Evolutionary conservation across 768 basidiomycete species (phyloP).

Genomic region (Steccherinum ochraceum): DNA sequence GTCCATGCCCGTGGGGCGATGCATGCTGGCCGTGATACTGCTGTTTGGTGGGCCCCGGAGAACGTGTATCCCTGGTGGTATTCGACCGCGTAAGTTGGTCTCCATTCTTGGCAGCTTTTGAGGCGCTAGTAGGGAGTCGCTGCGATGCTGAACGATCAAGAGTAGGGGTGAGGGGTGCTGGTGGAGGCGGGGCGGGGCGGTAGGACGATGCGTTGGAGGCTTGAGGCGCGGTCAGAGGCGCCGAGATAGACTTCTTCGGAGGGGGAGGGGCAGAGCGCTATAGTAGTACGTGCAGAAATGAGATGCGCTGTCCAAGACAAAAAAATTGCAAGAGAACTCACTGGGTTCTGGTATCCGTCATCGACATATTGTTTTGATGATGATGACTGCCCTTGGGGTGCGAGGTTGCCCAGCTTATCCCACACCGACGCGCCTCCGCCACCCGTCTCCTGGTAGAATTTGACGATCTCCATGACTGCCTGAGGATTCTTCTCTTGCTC

Average conservation of each 20-base stretch:
- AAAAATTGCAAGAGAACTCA: conserved; percentile 30
- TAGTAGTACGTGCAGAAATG: background rate
- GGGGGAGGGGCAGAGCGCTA: conserved; percentile 36
- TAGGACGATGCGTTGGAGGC: conserved; percentile 44
- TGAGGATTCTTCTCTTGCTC: conserved; percentile 99
- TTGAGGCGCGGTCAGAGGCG: conserved; percentile 12
- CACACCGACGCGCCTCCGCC: conserved; percentile 54
- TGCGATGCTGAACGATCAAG: conserved; percentile 89
- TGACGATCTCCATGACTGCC: conserved; percentile 97
- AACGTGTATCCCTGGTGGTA: conserved; percentile 59
- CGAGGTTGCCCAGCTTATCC: conserved; percentile 62
- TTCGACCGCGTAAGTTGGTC: conserved; percentile 52
- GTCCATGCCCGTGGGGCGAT: conserved; percentile 7
- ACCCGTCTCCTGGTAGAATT: conserved; percentile 87
- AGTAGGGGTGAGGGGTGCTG: conserved; percentile 52
- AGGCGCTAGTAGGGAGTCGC: conserved; percentile 46
- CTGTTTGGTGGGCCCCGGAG: conserved; percentile 24
- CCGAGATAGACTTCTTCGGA: conserved; percentile 31
- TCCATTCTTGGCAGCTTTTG: conserved; percentile 33
- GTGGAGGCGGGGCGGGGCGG: conserved; percentile 73
- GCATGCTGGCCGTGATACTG: conserved; percentile 9
- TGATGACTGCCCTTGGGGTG: conserved; percentile 17
- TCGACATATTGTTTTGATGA: conserved; percentile 32
- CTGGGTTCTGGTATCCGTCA: conserved; percentile 50
- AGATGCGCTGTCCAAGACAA: too few relatives aligned